Base-by-base conservation (phyloP, 169 alveolate genomes). In the Eimeria necatrix region DNA sequence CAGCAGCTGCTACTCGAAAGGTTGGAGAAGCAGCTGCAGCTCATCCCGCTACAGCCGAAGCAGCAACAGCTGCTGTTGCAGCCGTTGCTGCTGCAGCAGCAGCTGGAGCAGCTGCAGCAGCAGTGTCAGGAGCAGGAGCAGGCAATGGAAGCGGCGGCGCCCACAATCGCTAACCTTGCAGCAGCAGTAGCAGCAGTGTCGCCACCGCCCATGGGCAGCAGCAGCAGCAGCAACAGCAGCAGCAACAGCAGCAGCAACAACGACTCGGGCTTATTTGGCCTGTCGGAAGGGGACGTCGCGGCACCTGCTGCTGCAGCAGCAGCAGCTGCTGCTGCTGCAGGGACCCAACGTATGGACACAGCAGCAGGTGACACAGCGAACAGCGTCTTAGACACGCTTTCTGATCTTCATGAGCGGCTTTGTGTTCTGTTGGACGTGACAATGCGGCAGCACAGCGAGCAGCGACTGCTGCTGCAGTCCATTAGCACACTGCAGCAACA, bases 381-480 rank as follows among this genome's bases (percentile, higher is more conserved):
- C 86, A 76, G 86, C 61, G 86, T 76, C 20, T 76, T 76, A 32
- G 86, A 76, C 9, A 48, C 86, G 20, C 24, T 76, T 6, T 76
- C 86, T 12, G 86, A 76, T 41, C 32, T 76, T 4, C 86, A 76
- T 20, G 86, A 76, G 86, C 20, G 86, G 9, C 86, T 76, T 8
- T 76, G 64, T 18, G 86, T 76, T 2, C 86, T 76, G 26, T 60
- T 76, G 41, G 61, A 48, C 22, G 86, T 76, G 4, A 76, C 86
- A 48, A 76, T 76, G 86, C 86, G 86, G 86, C 86, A 76, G 86
- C 86, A 76, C 86, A 76, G 26, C 26, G 86, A 76, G 61, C 86
- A 76, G 86, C 86, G 86, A 46, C 61, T 76, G 86, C 86, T 76
- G 86, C 61, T 32, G 86, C 84, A 73, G 52, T 73, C 84, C 53